Base-by-base conservation (phyloP, 768 basidiomycete species). In the Astraeus odoratus region DNA sequence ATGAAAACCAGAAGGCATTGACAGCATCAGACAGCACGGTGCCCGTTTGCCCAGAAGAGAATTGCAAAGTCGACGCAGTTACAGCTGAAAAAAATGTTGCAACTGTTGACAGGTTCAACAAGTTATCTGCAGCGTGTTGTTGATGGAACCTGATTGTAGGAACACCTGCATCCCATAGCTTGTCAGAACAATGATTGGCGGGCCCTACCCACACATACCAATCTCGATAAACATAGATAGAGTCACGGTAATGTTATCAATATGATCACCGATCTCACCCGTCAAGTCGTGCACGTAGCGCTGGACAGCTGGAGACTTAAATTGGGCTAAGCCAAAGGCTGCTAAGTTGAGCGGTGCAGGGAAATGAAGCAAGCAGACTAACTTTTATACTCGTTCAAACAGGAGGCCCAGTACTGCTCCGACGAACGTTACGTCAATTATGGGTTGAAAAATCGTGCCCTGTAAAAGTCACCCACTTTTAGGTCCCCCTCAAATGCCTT, bases 61-160 rank as follows among this genome's bases (percentile, higher is more conserved):
- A 76, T 43, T 77, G 75, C 46, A 76, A 55, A 5, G 72, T 73
- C 23, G 67, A 68, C 40, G 76, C 74, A 2, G 74, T 76, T 46
- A 76, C 76, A 26, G 73, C 75, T 19, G 71, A 73, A 56, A 76
- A 77, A 60, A 76, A 77, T 13, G 74, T 76, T 26, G 74, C 73
- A 7, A 76, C 74, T 3, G 74, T 77, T 44, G 71, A 74, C 42
- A 76, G 51, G 55, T 76, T 77, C 39, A 76, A 51, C 24, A 76
- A 54, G 47, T 76, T 76, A 18, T 62, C 54, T 4, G 73, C 72
- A 39, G 67, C 72, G 42, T 77, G 76, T 46, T 75, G 71, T 48
- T 76, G 75, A 42, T 74, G 74, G 51, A 75, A 74, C 27, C 74
- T 67, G 52, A 77, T 77, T 26, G 76, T 74, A 39, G 75, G 74